Evolutionary conservation across 2,329 filamentous ascomycete genomes (phyloP), one percentile per base, ranked within the genome.

Genomic region (Alternaria longipes): DNA sequence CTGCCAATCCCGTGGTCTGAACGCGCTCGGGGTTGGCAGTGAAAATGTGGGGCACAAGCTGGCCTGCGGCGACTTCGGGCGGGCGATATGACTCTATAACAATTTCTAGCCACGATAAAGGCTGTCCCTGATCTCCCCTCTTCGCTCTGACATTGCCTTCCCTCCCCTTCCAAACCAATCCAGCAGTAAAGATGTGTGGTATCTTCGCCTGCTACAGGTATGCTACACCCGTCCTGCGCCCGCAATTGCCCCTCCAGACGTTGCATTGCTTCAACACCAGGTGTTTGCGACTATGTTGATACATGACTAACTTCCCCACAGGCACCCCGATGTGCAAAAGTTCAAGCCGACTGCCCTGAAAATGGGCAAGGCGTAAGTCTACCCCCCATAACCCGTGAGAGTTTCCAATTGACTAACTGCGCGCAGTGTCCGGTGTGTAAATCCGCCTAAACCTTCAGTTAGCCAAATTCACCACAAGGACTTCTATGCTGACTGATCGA

Each of bases 281-380:
- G 36, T 16, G 56, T 64, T 65, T 40, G 63, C 60, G 24, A 54
- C 54, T 22, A 26, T 54, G 22, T 56, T 55, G 67, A 71, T 66
- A 66, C 57, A 67, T 73, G 59, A 68, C 77, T 76, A 62, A 79
- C 64, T 58, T 42, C 49, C 64, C 61, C 22, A 70, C 67, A 88
- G 87, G 75, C 94, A 98, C 79, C 94, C 94, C 67, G 92, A 97
- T 87, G 93, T 97, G 76, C 89, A 92, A 78, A 94, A 93, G 78
- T 98, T 98, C 86, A 97, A 97, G 89, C 91, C 94, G 53, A 94
- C 91, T 65, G 94, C 94, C 77, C 86, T 98, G 81, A 91, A 91
- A 83, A 91, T 98, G 84, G 90, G 93, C 70, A 97, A 97, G 87
- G 91, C 92, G 93, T 97, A 87, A 81, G 91, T 87, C 50, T 55